Base-by-base conservation (phyloP, 768 basidiomycete genomes). In the Leucosporidium creatinivorum region DNA sequence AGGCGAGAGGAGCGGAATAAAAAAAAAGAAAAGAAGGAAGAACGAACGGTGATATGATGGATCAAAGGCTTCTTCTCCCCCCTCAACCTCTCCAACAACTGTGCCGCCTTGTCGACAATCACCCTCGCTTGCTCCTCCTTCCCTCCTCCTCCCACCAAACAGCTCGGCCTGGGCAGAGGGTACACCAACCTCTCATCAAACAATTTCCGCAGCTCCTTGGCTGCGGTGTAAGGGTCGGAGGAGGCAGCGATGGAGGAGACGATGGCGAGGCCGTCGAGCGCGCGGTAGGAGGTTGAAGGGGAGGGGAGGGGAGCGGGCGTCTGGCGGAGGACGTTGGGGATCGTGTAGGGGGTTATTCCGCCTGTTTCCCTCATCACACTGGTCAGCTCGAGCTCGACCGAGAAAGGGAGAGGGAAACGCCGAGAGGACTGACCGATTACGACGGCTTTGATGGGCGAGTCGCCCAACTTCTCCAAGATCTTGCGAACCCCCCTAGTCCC, bases 211-310 rank as follows among this genome's bases (percentile, higher is more conserved):
- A 69, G 69, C 56, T 62, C 58, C 23, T 28, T 49, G 3, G 73
- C 62, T 2, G 69, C 69, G 3, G 36, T 15, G 80, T 76, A 12
- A 70, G 69, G 49, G 77, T 77, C 70, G 77, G 67, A 44, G 0
- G 89, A 87, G 4, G 85, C 83, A 10, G 89, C 82, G 65, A 97
- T 91, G 55, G 91, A 90, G 26, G 90, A 92, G 50, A 96, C 87
- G 60, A 96, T 84, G 17, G 93, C 93, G 31, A 96, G 82, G 0
- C 93, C 93, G 65, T 90, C 87, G 21, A 94, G 80, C 1, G 80
- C 62, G 64, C 82, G 85, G 52, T 70, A 74, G 15, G 39, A 49
- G 28, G 62, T 66, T 0, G 48, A 28, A 1, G 59, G 19, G 25
- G 48, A 28, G 1, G 59, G 19, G 25, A 67, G 61, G 4, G 75